Evolutionary conservation across 179 eudicot genomes (phyloP), one percentile per base, ranked within the genome.

Genomic region (Spinacia oleracea): DNA sequence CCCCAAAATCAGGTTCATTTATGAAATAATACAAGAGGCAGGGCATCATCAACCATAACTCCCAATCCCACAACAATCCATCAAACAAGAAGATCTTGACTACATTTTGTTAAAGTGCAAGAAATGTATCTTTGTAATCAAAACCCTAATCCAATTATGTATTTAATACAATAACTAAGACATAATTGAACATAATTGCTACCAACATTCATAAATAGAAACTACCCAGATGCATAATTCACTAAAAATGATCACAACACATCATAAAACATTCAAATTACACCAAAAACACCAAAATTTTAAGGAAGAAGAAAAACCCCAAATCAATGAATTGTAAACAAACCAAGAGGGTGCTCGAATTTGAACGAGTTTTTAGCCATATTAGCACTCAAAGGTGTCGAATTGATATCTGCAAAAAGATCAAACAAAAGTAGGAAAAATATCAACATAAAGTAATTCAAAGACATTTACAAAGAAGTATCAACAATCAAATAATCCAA

Each of bases 351-450:
- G 77, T 81, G 75, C 23, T 81, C 81, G 43, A 75, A 51, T 78
- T 81, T 84, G 84, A 84, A 84, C 40, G 86, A 68, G 67, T 74
- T 81, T 77, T 62, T 84, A 23, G 79, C 84, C 86, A 84, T 84
- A 23, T 25, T 9, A 62, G 14, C 69, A 67, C 59, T 71, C 56
- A 53, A 38, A 53, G 9, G n/a, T 63, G 23, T 40, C 73, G 51
- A 67, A 78, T 67, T 74, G 7, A 7, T 29, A 40, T 46, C 85
- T 83, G 80, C 70, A 71, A 79, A 45, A 45, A n/a, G n/a, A 69
- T 40, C 56, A 76, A 45, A 48, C 50, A 75, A 25, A 18, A 20
- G 45, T 56, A 55, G 31, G 31, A 63, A 48, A 62, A 11, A 12
- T 9, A 59, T 74, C 48, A 45, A 48, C 45, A 31, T 74, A 35